Conservation (phyloP, 2,329 filamentous ascomycete species). For the Pseudogymnoascus sp. region DNA sequence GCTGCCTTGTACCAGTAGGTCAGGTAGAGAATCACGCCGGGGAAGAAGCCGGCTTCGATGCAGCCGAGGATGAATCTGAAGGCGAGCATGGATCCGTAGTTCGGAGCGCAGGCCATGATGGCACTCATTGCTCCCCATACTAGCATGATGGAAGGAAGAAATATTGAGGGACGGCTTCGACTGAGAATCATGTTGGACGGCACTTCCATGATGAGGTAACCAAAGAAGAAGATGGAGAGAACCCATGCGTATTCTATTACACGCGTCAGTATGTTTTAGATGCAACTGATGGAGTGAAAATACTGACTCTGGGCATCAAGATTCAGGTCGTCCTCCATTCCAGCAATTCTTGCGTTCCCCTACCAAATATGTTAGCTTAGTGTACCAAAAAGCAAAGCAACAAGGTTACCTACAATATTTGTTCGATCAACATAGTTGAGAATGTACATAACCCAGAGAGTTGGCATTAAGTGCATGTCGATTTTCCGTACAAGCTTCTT, state of each 20-base stretch:
- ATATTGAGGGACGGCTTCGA: slow-evolving; percentile 37
- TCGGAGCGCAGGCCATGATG: slow-evolving; percentile 43
- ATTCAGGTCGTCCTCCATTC: slow-evolving; percentile 44
- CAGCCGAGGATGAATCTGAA: slow-evolving; percentile 45
- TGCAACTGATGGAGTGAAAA: background rate
- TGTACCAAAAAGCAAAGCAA: background rate
- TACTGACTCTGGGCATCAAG: slow-evolving; percentile 15
- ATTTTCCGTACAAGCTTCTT: slow-evolving; percentile 41
- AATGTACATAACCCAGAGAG: slow-evolving; percentile 48
- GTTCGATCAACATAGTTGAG: slow-evolving; percentile 47
- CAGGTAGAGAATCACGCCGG: slow-evolving; percentile 46
- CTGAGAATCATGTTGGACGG: slow-evolving; percentile 44
- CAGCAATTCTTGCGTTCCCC: slow-evolving; percentile 48
- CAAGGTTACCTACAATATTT: slow-evolving; percentile 35
- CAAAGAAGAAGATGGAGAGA: slow-evolving; percentile 39
- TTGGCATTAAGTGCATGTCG: slow-evolving; percentile 46
- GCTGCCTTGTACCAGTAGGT: slow-evolving; percentile 50
- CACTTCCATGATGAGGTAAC: slow-evolving; percentile 43
- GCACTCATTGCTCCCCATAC: slow-evolving; percentile 45
- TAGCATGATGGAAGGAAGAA: slow-evolving; percentile 38
- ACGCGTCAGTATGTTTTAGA: slow-evolving; percentile 5
- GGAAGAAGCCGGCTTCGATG: slow-evolving; percentile 46
- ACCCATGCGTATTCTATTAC: slow-evolving; percentile 17
- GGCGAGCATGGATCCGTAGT: slow-evolving; percentile 41
- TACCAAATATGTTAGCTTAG: slow-evolving; percentile 9